Conservation (phyloP, 305 asterid genomes). For the Solanum hybrid region DNA sequence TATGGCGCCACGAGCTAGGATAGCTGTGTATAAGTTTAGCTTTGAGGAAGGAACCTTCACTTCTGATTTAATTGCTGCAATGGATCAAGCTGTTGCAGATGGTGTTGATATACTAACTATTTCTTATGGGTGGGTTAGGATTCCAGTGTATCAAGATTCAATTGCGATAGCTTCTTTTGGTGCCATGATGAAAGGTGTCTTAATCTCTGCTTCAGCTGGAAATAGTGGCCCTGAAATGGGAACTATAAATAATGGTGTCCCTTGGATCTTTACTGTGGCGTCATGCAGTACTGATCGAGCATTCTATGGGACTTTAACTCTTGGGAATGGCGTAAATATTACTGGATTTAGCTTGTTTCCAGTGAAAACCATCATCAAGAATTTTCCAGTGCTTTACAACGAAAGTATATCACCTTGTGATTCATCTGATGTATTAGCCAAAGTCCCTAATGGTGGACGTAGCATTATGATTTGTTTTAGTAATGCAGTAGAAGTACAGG, state of each 20-base stretch:
- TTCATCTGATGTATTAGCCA: neutral
- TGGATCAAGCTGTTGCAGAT: slow-evolving; percentile 21
- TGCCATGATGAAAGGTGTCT: slow-evolving; percentile 13
- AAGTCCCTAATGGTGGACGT: neutral
- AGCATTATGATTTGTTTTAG: neutral
- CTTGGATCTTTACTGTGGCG: slow-evolving; percentile 10
- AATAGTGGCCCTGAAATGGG: neutral
- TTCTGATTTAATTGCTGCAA: slow-evolving; percentile 17
- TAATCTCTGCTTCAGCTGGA: slow-evolving; percentile 12
- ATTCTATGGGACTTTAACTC: neutral
- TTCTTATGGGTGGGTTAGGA: neutral
- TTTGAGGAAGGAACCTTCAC: neutral
- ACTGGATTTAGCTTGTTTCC: slow-evolving; percentile 7
- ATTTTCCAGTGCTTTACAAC: neutral
- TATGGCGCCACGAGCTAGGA: slow-evolving; percentile 14
- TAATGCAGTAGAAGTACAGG: neutral
- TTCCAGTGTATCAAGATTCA: neutral
- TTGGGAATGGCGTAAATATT: slow-evolving; percentile 8
- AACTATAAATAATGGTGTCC: neutral
- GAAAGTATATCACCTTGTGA: slow-evolving; percentile 1
- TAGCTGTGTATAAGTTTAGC: slow-evolving; percentile 12
- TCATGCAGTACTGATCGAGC: slow-evolving; percentile 2
- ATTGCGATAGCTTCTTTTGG: slow-evolving; percentile 15
- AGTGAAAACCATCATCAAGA: neutral
- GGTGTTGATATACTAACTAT: slow-evolving; percentile 20